Conservation (phyloP, 176 grass and related monocot species). For the Rhipidocladum racemiflorum region DNA sequence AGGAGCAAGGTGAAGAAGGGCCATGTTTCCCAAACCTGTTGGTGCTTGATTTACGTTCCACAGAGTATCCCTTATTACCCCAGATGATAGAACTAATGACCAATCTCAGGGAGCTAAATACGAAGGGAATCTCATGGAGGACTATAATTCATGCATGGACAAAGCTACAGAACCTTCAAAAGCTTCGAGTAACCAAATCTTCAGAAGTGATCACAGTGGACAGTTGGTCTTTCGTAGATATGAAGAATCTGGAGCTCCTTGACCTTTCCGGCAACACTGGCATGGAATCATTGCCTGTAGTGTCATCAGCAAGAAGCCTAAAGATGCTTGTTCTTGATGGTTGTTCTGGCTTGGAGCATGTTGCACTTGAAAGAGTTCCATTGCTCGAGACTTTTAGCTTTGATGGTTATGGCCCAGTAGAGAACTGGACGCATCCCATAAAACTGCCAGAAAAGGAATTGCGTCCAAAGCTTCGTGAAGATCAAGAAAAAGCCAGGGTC, state of each 20-base stretch:
- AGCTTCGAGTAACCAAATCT: not conserved
- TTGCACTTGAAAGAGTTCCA: too few relatives aligned
- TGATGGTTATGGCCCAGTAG: too few relatives aligned
- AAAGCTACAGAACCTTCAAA: not conserved
- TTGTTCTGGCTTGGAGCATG: not conserved
- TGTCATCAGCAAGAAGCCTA: not conserved
- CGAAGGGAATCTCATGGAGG: not conserved
- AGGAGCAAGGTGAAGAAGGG: not conserved
- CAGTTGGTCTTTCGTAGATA: not conserved
- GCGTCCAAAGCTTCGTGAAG: too few relatives aligned
- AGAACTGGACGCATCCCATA: too few relatives aligned
- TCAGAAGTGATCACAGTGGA: not conserved
- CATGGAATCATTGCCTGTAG: not conserved
- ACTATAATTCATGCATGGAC: not conserved
- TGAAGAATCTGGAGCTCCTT: not conserved
- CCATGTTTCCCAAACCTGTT: not conserved
- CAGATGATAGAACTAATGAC: not conserved
- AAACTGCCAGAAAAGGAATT: not conserved
- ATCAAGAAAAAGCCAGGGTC: not conserved
- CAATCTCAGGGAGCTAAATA: constrained; percentile 4
- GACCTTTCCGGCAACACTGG: not conserved
- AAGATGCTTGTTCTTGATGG: constrained; percentile 8
- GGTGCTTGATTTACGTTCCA: not conserved
- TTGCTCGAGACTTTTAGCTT: too few relatives aligned
- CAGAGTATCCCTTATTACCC: not conserved